These are phyloP conservation scores for Lophiotrema nucula DNA, from an alignment of 495 filamentous ascomycete genomes.

Conservation along the genomic window DNA sequence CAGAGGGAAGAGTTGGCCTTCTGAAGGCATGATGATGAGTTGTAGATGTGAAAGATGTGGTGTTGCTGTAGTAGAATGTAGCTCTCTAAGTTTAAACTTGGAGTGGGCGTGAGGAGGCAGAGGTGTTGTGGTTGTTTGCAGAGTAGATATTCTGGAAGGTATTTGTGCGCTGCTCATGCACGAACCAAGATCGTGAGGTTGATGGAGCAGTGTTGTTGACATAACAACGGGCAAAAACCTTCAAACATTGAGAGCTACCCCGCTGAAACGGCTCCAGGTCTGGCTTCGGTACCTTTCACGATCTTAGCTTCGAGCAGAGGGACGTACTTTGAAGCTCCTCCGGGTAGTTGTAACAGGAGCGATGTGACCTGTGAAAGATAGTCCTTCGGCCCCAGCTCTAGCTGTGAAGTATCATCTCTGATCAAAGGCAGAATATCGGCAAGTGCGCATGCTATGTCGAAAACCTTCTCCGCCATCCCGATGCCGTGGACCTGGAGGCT, in stretches of 20 bases:
- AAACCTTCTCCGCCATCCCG: conserved; percentile 25
- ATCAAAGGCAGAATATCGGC: conserved; percentile 21
- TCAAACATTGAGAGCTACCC: no score
- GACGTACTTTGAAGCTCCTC: conserved; percentile 5
- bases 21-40: not conserved
- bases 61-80: no score
- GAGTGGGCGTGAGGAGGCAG: no score
- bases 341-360: conserved; percentile 13
- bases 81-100: no score
- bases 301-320: conserved; percentile 14
- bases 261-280: no score
- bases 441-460: conserved; percentile 23
- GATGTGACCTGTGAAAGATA: conserved; percentile 1
- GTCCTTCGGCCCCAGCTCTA: conserved; percentile 11
- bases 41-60: not conserved
- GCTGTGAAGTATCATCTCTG: not conserved
- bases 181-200: no score
- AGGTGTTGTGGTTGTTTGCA: no score
- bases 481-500: conserved; percentile 22
- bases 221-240: no score
- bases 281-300: conserved; percentile 6
- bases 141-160: no score
- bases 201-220: no score
- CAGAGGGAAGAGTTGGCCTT: not conserved
- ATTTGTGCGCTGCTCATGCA: no score